Conservation (phyloP, 2,329 filamentous ascomycete species). For the Pseudovirgaria hyperparasitica region DNA sequence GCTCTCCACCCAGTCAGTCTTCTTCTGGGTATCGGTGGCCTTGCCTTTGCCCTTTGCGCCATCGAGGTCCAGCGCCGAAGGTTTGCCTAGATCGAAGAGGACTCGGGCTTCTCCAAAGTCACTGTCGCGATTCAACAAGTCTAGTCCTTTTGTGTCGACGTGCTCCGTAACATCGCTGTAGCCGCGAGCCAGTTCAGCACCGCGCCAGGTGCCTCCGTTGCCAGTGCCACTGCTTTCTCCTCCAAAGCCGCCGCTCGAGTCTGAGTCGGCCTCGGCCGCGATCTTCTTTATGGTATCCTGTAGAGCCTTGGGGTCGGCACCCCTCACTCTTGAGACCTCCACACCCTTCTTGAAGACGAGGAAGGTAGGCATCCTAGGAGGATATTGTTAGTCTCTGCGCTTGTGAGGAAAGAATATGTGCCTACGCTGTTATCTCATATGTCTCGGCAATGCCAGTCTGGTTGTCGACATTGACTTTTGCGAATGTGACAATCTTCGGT, state of each 20-base stretch:
- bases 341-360: constrained; percentile 62
- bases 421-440: constrained; percentile 58
- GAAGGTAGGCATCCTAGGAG: constrained; percentile 68
- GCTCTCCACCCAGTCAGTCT: constrained; percentile 79
- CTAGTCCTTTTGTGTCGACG: constrained; percentile 66
- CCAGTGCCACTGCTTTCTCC: constrained; percentile 32
- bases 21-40: constrained; percentile 34
- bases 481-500: constrained; percentile 64
- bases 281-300: constrained; percentile 60
- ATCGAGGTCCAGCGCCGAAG: constrained; percentile 41
- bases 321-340: constrained; percentile 55
- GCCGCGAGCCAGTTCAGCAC: constrained; percentile 60
- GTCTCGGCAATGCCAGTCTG: constrained; percentile 61
- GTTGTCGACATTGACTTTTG: constrained; percentile 72
- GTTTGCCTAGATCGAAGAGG: constrained; percentile 59
- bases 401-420: constrained; percentile 1
- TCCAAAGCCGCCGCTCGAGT: constrained; percentile 26
- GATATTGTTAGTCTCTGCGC: constrained; percentile 4
- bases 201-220: constrained; percentile 49
- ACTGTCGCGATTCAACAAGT: constrained; percentile 77
- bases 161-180: constrained; percentile 76
- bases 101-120: constrained; percentile 59
- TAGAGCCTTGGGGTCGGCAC: constrained; percentile 60
- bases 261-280: constrained; percentile 46
- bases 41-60: constrained; percentile 42